Percentiles rank a stretch among this genome's conserved stretches.
Conservation (phyloP, 2,329 filamentous ascomycete genomes). For the Fusarium longipes region DNA sequence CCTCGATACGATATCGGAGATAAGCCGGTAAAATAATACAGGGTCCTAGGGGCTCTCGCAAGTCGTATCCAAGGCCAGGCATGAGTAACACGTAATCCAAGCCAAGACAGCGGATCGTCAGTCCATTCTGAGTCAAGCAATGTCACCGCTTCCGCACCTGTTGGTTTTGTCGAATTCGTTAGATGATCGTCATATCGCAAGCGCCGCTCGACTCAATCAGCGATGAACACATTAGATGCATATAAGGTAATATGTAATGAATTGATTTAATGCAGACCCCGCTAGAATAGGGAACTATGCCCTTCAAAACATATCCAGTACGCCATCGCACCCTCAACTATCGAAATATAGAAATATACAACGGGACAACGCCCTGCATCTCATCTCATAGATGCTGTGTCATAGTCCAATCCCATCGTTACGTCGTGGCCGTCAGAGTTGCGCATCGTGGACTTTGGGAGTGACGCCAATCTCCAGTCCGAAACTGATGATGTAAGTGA, state of each 20-base stretch:
- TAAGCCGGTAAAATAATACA: slow-evolving; percentile 37
- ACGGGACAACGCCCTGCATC: slow-evolving; percentile 38
- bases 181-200: slow-evolving; percentile 4
- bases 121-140: slow-evolving; percentile 39
- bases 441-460: slow-evolving; percentile 15
- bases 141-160: slow-evolving; percentile 33
- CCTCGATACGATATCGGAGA: slow-evolving; percentile 48
- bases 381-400: slow-evolving; percentile 30
- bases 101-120: slow-evolving; percentile 39
- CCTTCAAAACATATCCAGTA: slow-evolving; percentile 42
- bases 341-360: slow-evolving; percentile 43
- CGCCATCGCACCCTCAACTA: slow-evolving; percentile 43
- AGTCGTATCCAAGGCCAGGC: slow-evolving; percentile 21
- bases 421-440: slow-evolving; percentile 44
- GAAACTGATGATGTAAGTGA: background rate
- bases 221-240: background rate
- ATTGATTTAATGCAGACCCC: slow-evolving; percentile 42
- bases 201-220: slow-evolving; percentile 2
- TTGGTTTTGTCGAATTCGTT: slow-evolving; percentile 8
- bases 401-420: slow-evolving; percentile 39
- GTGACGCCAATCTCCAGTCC: slow-evolving; percentile 39
- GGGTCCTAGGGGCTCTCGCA: slow-evolving; percentile 13
- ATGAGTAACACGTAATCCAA: slow-evolving; percentile 37
- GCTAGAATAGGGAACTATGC: slow-evolving; percentile 31
- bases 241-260: slow-evolving; percentile 14